These are phyloP conservation scores for Nicotiana obtusifolia DNA, from an alignment of 257 asterid genomes.

Conservation along the genomic window DNA sequence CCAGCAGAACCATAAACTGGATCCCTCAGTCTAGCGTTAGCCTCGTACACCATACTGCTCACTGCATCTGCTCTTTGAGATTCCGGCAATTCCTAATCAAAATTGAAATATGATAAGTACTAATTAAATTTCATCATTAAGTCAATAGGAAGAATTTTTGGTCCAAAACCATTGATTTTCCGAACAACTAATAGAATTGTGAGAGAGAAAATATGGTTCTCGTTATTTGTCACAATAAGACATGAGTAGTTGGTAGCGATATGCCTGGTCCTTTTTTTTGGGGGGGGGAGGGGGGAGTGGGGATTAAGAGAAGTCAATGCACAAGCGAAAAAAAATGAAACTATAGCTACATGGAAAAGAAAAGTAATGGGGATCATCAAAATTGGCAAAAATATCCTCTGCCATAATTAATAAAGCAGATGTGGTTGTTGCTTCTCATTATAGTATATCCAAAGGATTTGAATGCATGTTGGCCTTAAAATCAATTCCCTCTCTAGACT, in stretches of 20 bases:
- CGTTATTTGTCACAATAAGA: neutral
- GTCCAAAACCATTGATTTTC: neutral
- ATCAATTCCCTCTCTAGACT: neutral
- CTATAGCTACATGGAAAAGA: neutral
- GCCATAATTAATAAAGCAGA: conserved; percentile 5
- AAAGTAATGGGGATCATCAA: neutral
- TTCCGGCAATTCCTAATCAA: conserved; percentile 61
- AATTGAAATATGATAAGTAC: neutral
- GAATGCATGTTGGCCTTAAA: neutral
- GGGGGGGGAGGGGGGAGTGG: too few relatives aligned
- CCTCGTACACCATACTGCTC: conserved; percentile 87
- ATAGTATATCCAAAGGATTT: neutral
- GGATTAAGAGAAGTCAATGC: neutral
- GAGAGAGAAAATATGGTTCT: neutral
- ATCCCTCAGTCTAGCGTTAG: conserved; percentile 69
- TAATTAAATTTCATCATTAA: neutral
- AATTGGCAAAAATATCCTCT: neutral
- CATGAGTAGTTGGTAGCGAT: conserved; percentile 1
- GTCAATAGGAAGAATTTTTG: neutral
- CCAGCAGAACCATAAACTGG: conserved; percentile 85
- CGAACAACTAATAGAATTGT: neutral
- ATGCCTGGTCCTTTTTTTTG: neutral
- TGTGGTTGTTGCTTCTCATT: conserved; percentile 1
- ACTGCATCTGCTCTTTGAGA: conserved; percentile 63
- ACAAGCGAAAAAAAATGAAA: neutral